Base-by-base conservation (phyloP, 208 protist genomes). In the Leishmania tarentolae region DNA sequence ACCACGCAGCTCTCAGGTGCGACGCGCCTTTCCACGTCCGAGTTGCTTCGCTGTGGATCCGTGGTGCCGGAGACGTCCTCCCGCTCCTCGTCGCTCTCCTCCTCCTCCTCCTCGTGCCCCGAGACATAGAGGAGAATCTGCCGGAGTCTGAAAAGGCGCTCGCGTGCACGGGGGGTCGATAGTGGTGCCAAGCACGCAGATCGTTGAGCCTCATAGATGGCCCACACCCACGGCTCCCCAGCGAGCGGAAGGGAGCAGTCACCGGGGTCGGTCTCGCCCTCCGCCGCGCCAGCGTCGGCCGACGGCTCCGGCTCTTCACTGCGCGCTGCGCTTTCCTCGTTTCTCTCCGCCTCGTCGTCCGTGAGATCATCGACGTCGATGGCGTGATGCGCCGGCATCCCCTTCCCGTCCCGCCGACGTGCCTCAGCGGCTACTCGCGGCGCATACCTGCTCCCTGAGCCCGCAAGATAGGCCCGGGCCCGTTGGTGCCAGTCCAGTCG, bases 401-500 rank as follows among this genome's bases (percentile, higher is more conserved):
- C 17, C 4, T 4, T 28, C 44, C 65, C 53, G 68, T n/a, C 28
- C 31, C 44, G 76, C 56, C 66, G 50, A 56, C 13, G 9, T 19
- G 52, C 11, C 53, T 42, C 31, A n/a, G 53, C n/a, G 17, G 31
- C 53, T 6, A 21, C 42, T 13, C 24, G 37, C 13, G 35, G 37
- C 42, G 28, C 9, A 28, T 21, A 24, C 28, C 44, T 28, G 19
- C 56, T 59, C 35, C n/a, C 37, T 0, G 56, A 8, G 74, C 37
- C 74, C 0, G 15, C 68, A 50, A 53, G 70, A 28, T 80, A 80
- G 40, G 59, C 68, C 1, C 79, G 68, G 0, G 80, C 76, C 5
- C 83, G 79, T 19, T 81, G 66, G 31, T 86, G 73, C 88, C 86
- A 92, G 71, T 91, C 87, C 11, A 73, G 75, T 19, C 37, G 21